phyloP scores from a whole-genome alignment of 2,329 filamentous ascomycete species.

The Neonectria ditissima region DNA sequence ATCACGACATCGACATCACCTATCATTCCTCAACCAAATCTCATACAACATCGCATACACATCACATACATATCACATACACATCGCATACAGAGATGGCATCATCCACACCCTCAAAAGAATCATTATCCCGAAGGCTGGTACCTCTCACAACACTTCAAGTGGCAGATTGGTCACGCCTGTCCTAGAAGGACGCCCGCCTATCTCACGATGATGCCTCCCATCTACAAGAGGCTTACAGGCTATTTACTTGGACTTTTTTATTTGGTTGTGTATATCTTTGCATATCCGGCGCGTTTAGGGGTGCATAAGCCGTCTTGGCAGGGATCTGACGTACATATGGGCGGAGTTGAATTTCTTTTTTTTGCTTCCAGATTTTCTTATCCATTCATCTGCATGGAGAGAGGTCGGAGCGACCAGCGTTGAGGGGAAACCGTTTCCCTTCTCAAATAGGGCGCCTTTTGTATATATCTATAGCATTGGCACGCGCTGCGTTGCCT shows the following conservation, averaged over 20 bases:
- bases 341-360: conserved; percentile 41
- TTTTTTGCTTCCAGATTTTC: conserved; percentile 19
- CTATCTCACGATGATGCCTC: conserved; percentile 3
- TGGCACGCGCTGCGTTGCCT: conserved; percentile 20
- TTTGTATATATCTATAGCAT: conserved; percentile 25
- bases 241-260: conserved; percentile 19
- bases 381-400: background rate
- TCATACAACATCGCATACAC: background rate
- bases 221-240: conserved; percentile 9
- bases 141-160: background rate
- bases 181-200: background rate
- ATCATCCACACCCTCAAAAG: conserved; percentile 1
- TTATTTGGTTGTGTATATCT: conserved; percentile 37
- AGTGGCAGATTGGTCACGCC: background rate
- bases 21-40: conserved; percentile 1
- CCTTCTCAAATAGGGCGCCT: background rate
- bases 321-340: conserved; percentile 38
- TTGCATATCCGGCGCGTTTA: conserved; percentile 44
- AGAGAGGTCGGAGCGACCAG: background rate
- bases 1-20: conserved; percentile 13
- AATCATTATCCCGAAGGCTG: background rate
- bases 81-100: background rate
- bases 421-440: background rate
- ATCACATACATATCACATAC: background rate
- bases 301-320: conserved; percentile 40